Conservation (phyloP, 768 basidiomycete species). For the Zangia roseola region DNA sequence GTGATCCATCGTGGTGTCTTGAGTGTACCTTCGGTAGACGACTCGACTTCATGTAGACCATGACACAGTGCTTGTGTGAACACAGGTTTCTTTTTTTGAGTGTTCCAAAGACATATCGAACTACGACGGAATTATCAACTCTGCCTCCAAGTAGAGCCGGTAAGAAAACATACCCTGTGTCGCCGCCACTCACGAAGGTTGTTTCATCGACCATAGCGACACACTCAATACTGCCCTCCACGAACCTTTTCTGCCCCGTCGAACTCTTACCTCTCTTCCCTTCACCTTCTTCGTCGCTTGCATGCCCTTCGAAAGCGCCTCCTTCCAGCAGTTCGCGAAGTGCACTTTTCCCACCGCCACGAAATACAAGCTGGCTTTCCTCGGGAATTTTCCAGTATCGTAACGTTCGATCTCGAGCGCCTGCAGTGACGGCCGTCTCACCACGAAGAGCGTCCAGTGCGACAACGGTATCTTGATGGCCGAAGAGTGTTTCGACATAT, state of each 20-base stretch:
- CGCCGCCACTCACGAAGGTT: conserved; percentile 90
- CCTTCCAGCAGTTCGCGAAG: conserved; percentile 82
- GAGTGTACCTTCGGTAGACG: conserved; percentile 72
- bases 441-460: conserved; percentile 76
- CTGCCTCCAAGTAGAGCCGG: neutral
- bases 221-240: conserved; percentile 91
- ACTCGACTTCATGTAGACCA: conserved; percentile 70
- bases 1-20: conserved; percentile 91
- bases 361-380: conserved; percentile 92
- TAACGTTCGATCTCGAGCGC: conserved; percentile 86
- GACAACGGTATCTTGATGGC: conserved; percentile 89
- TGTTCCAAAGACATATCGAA: conserved; percentile 91
- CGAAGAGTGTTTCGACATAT: conserved; percentile 94
- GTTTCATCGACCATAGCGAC: conserved; percentile 95
- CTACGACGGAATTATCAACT: conserved; percentile 28
- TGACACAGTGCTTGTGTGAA: conserved; percentile 87
- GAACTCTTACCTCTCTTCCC: conserved; percentile 31
- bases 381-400: conserved; percentile 97
- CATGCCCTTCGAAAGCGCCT: conserved; percentile 55
- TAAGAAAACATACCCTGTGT: conserved; percentile 73
- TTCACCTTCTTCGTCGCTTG: conserved; percentile 47
- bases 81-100: conserved; percentile 90
- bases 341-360: conserved; percentile 87
- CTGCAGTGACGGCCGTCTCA: conserved; percentile 84
- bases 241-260: conserved; percentile 42